Conservation (phyloP, 352 stramenopile species). For the Porosira glacialis region DNA sequence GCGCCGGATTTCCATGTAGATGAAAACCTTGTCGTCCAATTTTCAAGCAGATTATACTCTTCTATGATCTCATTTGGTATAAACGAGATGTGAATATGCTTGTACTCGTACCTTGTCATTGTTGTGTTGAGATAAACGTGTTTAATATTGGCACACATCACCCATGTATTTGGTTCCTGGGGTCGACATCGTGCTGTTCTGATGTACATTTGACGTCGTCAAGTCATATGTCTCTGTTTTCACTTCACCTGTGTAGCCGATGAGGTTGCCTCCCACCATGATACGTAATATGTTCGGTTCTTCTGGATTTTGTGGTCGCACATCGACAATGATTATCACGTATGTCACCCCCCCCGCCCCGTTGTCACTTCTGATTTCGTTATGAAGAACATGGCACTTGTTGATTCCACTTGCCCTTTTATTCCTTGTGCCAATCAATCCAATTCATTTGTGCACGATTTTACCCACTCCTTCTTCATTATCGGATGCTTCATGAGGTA, state of each 20-base stretch:
- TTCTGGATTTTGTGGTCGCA: slow-evolving; percentile 2
- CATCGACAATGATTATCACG: background rate
- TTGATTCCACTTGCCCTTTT: background rate
- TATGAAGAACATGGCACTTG: slow-evolving; percentile 12
- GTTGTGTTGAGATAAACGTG: slow-evolving; percentile 16
- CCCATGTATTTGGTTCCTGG: slow-evolving; percentile 8
- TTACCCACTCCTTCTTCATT: slow-evolving; percentile 4
- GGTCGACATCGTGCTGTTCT: slow-evolving; percentile 33
- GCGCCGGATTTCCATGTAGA: slow-evolving; percentile 20
- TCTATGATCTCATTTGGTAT: background rate
- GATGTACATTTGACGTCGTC: slow-evolving; percentile 20
- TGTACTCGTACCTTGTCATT: slow-evolving; percentile 36
- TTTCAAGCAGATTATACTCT: slow-evolving; percentile 1
- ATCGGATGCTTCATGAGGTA: slow-evolving; percentile 1
- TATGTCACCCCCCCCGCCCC: slow-evolving; percentile 9
- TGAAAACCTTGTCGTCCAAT: slow-evolving; percentile 2
- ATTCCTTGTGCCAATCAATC: background rate
- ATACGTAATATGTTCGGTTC: background rate
- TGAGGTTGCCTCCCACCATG: background rate
- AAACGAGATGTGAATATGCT: slow-evolving; percentile 4
- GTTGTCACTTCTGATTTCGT: background rate
- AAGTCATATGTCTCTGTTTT: slow-evolving; percentile 21
- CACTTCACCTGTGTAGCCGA: background rate
- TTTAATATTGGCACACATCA: slow-evolving; percentile 36
- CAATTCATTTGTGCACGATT: slow-evolving; percentile 2